Base-by-base conservation (phyloP, 257 asterid genomes). In the Capsicum baccatum region DNA sequence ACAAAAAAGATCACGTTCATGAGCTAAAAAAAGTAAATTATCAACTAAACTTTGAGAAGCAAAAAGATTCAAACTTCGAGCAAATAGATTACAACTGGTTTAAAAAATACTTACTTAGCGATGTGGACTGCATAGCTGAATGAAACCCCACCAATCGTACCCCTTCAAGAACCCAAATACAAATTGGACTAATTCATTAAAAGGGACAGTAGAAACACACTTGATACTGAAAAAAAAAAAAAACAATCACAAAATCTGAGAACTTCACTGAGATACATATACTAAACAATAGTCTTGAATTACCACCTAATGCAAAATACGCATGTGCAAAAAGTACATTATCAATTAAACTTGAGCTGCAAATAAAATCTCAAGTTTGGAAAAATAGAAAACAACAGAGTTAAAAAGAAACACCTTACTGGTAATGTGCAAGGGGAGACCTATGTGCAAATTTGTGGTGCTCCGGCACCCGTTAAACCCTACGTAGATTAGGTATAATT, bases 81-180 rank as follows among this genome's bases (percentile, higher is more conserved):
- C 35, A 57, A 8, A 26, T 19, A 9, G 17, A 74, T 3, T 50
- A 74, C 19, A 50, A 50, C 6, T 50, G 44, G 44, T 74, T 26
- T n/a, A 6, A 35, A 21, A 54, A 35, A 35, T 19, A 74, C 81
- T 10, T 52, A 76, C 81, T 76, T 76, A 15, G 9, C 48, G 54
- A 26, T 52, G 63, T 76, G 26, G 81, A 54, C 54, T 76, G 63
- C 16, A 14, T 52, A 76, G 64, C 6, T 52, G 81, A 76, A 26
- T 48, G 19, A 54, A 54, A 52, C 81, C 48, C 64, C 63, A 21
- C 2, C 21, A 76, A 76, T 26, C 26, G 81, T 76, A 52, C 64
- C 64, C 81, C 81, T 76, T 52, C 79, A 69, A 69, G 79, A 42
- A 52, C 64, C 59, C 48, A 50, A 76, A 37, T 26, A 76, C 80